These are phyloP conservation scores for Agaricus subrufescens DNA, from an alignment of 768 basidiomycete species.

Conservation along the genomic window DNA sequence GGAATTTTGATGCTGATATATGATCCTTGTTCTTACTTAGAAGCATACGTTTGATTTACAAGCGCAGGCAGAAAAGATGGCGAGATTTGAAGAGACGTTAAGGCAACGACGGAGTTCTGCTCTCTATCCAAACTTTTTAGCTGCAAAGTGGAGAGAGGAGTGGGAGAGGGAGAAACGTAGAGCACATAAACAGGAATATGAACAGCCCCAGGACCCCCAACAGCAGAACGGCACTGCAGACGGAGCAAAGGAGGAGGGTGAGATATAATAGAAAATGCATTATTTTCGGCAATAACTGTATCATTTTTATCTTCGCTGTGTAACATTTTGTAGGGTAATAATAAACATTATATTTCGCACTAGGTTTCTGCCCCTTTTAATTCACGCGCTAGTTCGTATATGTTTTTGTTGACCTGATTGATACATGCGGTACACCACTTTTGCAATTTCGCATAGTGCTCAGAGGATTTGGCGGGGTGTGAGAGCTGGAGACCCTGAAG, in stretches of 20 bases:
- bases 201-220: slow-evolving; percentile 4
- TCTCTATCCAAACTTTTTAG: slow-evolving; percentile 58
- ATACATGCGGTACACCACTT: slow-evolving; percentile 69
- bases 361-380: not conserved
- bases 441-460: slow-evolving; percentile 26
- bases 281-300: not conserved
- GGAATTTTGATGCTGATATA: not conserved
- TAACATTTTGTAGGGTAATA: not conserved
- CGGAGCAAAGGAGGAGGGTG: slow-evolving; percentile 35
- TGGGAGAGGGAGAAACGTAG: slow-evolving; percentile 38
- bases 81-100: slow-evolving; percentile 56
- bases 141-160: slow-evolving; percentile 51
- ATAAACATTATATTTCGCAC: not conserved
- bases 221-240: slow-evolving; percentile 21
- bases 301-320: not conserved
- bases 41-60: slow-evolving; percentile 51
- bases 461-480: slow-evolving; percentile 16
- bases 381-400: slow-evolving; percentile 19
- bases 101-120: slow-evolving; percentile 46
- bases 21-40: slow-evolving; percentile 21
- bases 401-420: slow-evolving; percentile 49
- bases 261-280: slow-evolving; percentile 19
- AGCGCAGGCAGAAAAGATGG: slow-evolving; percentile 55
- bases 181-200: slow-evolving; percentile 26
- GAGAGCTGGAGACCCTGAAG: slow-evolving; percentile 20